These are phyloP conservation scores for Talaromyces amestolkiae DNA, from an alignment of 2,329 filamentous ascomycete genomes.

Conservation along the genomic window DNA sequence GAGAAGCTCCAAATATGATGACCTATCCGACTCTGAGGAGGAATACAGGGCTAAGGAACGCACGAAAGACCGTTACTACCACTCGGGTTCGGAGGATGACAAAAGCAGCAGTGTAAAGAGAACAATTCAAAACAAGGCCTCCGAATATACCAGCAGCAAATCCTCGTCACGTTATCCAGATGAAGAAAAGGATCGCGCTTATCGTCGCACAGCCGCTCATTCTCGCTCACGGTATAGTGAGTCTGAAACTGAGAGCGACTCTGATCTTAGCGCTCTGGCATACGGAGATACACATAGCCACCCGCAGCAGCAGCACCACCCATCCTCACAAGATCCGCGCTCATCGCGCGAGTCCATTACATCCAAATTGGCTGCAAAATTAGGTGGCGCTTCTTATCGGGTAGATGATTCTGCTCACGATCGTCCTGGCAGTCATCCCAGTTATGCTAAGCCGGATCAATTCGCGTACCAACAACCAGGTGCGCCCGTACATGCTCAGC, in stretches of 20 bases:
- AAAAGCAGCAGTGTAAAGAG: constrained; percentile 10
- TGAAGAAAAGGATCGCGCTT: constrained; percentile 13
- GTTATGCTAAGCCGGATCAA: constrained; percentile 33
- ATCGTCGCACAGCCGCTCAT: constrained; percentile 1
- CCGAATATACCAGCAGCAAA: constrained; percentile 6
- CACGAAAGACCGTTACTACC: constrained; percentile 28
- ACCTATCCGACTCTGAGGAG: constrained; percentile 26
- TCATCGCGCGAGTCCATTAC: constrained; percentile 18
- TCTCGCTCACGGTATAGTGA: constrained; percentile 23
- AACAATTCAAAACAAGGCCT: constrained; percentile 7
- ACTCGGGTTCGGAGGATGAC: constrained; percentile 28
- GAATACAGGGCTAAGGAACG: constrained; percentile 23
- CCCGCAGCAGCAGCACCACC: neutral
- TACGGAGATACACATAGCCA: constrained; percentile 32
- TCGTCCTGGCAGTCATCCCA: constrained; percentile 30
- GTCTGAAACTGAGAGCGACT: constrained; percentile 30
- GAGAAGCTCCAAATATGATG: constrained; percentile 25
- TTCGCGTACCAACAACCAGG: constrained; percentile 34
- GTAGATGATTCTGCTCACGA: constrained; percentile 21
- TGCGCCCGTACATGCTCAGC: constrained; percentile 23
- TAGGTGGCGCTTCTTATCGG: constrained; percentile 19
- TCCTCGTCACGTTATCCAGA: constrained; percentile 6
- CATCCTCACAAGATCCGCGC: constrained; percentile 17
- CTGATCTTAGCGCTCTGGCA: constrained; percentile 37
- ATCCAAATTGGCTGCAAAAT: constrained; percentile 8